Base-by-base conservation (phyloP, 495 filamentous ascomycete genomes). In the Poronia punctata region DNA sequence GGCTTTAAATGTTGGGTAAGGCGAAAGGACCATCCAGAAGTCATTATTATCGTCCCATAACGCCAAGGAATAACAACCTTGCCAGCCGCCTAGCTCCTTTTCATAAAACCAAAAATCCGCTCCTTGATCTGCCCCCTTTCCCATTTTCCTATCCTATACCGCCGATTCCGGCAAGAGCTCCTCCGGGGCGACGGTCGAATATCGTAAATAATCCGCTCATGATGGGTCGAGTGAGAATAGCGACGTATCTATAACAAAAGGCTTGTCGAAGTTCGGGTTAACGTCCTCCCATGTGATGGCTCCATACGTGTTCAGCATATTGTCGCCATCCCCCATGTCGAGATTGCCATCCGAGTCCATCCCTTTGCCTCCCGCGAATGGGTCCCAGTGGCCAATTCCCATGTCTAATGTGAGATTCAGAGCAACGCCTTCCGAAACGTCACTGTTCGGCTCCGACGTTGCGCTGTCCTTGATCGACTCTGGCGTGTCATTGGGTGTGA, bases 401-500 rank as follows among this genome's bases (percentile, higher is more conserved):
- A 72, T 56, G 16, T 62, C 49, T 7, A 67, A 28, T 18, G 48
- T 59, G n/a, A 67, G 43, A 11, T 50, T 58, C 3, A 58, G 49
- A 9, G 52, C 40, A 5, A 67, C 62, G 2, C 57, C 59, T 33
- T 76, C 72, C 9, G 67, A 65, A 18, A 76, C 63, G 36, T 77
- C 73, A 49, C 70, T 75, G 33, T 66, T 76, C 16, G 68, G 67
- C 38, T 77, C 73, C 18, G 72, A 75, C 28, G 56, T 48, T 4
- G 65, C 65, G 45, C 65, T 64, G 37, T 76, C 69, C 48, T 74
- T 74, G 53, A 65, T 68, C 7, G 73, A 77, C 35, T 75, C 73
- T 5, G 73, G 73, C 7, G 73, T 77, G 44, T 75, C 71, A 22
- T 77, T 74, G 0, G 72, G 73, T 30, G 72, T 70, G 28, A 69